Base-by-base conservation (phyloP, 2,329 filamentous ascomycete species). In the Colletotrichum navitas region DNA sequence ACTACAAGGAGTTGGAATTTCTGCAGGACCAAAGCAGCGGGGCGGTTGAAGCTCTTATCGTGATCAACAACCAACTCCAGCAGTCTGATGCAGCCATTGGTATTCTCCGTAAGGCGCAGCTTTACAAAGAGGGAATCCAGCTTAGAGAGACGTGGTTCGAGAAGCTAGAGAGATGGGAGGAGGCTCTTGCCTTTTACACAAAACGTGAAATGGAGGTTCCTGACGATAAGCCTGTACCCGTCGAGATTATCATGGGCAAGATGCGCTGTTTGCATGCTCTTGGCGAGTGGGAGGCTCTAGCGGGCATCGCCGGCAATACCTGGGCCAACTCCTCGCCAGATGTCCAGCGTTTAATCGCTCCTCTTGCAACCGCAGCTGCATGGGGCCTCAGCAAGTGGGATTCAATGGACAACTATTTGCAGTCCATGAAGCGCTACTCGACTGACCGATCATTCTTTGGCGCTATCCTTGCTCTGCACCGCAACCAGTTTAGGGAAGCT, bases 1-100 rank as follows among this genome's bases (percentile, higher is more conserved):
- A 99, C 79, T 99, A 99, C 84, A 99, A 99, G 80, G 96, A 99
- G 81, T 87, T 99, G 0, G 97, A 99, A 79, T 99, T 99, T 80
- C 90, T 98, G 71, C 95, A 98, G 76, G 97, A 99, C 79, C 96
- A 98, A 80, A 98, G 95, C 80, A 94, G 94, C 24, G 94, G 93
- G 69, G 95, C 95, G 3, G 96, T 99, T 1, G 96, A 99, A 82
- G 97, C 97, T 10, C 86, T 99, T 71, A 99, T 99, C 77, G 96
- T 95, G 74, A 99, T 99, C 85, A 99, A 99, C 83, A 99, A 99
- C 79, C 95, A 99, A 80, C 88, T 99, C 8, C 96, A 99, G 80
- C 96, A 99, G 80, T 98, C 96, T 10, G 96, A 99, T 82, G 97
- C 96, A 41, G 97, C 96, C 52, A 98, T 99, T 76, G 96, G 96